These are phyloP conservation scores for Talaromyces thailandensis DNA, from an alignment of 495 filamentous ascomycete species.

Conservation along the genomic window DNA sequence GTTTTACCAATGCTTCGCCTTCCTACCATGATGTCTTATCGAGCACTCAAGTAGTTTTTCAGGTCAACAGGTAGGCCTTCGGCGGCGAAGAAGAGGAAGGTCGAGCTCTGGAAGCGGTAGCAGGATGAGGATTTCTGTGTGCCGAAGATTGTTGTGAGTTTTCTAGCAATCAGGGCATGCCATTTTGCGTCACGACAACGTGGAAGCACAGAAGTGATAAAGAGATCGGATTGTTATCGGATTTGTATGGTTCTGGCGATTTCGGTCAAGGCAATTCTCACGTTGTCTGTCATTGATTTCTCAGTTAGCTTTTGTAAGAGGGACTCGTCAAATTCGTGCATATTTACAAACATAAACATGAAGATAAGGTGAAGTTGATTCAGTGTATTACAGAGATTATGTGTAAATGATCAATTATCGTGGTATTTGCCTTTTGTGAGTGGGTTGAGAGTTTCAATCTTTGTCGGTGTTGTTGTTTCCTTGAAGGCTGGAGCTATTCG, in stretches of 20 bases:
- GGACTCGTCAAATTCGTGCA: not conserved
- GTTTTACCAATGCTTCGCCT: slow-evolving; percentile 16
- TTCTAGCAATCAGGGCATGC: not conserved
- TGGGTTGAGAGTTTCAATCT: not conserved
- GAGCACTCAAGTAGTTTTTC: not conserved
- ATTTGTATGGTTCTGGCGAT: not conserved
- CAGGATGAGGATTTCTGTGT: not conserved
- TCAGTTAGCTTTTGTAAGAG: not conserved
- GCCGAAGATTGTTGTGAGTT: not conserved
- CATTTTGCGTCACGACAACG: not conserved
- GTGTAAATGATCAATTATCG: not conserved
- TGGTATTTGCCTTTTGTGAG: not conserved
- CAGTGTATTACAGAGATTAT: not conserved
- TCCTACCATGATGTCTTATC: slow-evolving; percentile 16
- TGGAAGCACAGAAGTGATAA: not conserved
- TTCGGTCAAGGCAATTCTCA: not conserved
- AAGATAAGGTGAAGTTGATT: not conserved
- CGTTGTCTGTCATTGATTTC: not conserved
- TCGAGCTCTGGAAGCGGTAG: not conserved
- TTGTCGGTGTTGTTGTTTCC: not conserved
- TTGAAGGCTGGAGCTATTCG: not conserved
- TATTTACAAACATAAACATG: not conserved
- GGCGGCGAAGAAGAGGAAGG: not conserved
- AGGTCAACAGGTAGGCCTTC: not conserved
- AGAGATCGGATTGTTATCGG: not conserved